These are phyloP conservation scores for Tricholomella constricta DNA, from an alignment of 768 basidiomycete species.

Conservation along the genomic window DNA sequence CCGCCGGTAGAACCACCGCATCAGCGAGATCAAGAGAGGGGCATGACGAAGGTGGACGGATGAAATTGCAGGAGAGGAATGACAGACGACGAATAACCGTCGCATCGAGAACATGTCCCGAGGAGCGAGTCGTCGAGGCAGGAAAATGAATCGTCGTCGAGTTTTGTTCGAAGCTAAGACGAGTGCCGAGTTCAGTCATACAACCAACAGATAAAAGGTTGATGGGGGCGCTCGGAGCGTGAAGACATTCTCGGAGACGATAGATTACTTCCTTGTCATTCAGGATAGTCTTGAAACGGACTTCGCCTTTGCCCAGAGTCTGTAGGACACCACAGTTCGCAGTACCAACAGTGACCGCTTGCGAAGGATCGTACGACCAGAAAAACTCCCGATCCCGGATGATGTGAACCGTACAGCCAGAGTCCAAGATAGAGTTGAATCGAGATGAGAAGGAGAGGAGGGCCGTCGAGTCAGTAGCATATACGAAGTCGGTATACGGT, in stretches of 20 bases:
- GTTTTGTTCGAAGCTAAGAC: constrained; percentile 1
- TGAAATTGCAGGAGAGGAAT: constrained; percentile 5
- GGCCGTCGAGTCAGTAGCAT: no score
- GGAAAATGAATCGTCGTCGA: constrained; percentile 1
- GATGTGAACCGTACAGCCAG: constrained; percentile 21
- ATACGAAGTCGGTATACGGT: no score
- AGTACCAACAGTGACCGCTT: constrained; percentile 10
- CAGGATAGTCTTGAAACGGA: not conserved
- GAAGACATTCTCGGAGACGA: constrained; percentile 9
- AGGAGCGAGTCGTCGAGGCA: no score
- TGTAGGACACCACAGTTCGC: constrained; percentile 20
- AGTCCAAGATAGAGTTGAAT: constrained; percentile 18
- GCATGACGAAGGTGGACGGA: not conserved
- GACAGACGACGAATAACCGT: not conserved
- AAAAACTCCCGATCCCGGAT: constrained; percentile 17
- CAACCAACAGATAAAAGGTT: constrained; percentile 3
- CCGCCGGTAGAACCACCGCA: no score
- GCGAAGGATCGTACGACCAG: constrained; percentile 8
- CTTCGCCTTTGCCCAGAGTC: constrained; percentile 15
- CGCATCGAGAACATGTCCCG: not conserved
- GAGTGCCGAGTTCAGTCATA: constrained; percentile 11
- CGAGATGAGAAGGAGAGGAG: not conserved
- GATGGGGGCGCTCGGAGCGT: not conserved
- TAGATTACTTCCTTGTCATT: constrained; percentile 1
- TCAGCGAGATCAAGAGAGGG: no score